Base-by-base conservation (phyloP, 2,329 filamentous ascomycete species). In the Colletotrichum sansevieriae region DNA sequence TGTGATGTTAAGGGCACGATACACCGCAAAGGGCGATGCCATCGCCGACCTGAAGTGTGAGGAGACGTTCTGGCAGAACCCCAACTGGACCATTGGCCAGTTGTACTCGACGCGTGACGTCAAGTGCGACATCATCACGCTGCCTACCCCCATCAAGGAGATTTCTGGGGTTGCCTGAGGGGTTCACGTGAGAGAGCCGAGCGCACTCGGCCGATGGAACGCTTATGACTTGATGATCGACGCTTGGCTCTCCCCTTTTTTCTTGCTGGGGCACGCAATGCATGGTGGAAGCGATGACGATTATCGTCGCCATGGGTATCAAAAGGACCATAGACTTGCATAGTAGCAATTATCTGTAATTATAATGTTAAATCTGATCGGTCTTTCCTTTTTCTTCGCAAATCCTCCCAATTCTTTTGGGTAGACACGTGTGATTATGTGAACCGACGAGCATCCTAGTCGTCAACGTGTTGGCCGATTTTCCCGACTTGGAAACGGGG, bases 61-160 rank as follows among this genome's bases (percentile, higher is more conserved):
- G 13, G 76, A 78, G 29, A 65, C 59, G 25, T 71, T 9, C 1
- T 76, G 68, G 69, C 8, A 76, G 67, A 81, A 78, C 71, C 64
- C 71, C 2, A 63, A 77, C 67, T 80, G 79, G 79, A 68, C 72
- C 57, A 7, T 61, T 7, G 77, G 76, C 37, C 55, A 78, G 71
- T 72, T 74, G 15, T 80, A 77, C 76, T 80, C 78, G 5, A 47
- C 63, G 25, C 73, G 76, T 44, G 68, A 43, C 18, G 52, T 78
- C 47, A 74, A 60, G 37, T 80, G 79, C 73, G 68, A 73, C 33
- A 72, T 72, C 44, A 69, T 75, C 39, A 74, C 73, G 11, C 70
- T 73, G 41, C 52, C 72, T 13, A 72, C 72, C 15, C 73, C 75
- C n/a, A 71, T 80, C 37, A 71, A 71, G 11, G 62, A 72, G 52